These are phyloP conservation scores for Chlorella sp. DNA, from an alignment of 139 green algal genomes.

Conservation along the genomic window DNA sequence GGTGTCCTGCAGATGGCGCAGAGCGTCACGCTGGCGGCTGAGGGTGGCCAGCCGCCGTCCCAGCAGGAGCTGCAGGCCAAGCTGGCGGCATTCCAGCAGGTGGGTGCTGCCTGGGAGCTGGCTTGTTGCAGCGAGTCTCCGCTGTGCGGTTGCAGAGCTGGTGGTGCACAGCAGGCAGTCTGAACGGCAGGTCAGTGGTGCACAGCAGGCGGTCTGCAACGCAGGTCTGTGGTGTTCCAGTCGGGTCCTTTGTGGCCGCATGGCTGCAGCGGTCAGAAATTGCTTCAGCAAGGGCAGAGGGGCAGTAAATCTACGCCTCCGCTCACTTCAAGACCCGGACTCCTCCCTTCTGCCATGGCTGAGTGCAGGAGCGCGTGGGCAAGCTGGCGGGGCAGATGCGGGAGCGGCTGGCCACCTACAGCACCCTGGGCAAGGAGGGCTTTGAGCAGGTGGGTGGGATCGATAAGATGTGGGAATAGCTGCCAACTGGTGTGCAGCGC, in stretches of 20 bases:
- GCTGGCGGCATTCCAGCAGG: constrained; percentile 19
- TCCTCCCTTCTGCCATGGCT: not conserved
- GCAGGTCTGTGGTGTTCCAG: too few relatives aligned
- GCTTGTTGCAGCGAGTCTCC: not conserved
- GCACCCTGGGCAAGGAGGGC: constrained; percentile 20
- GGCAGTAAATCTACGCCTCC: too few relatives aligned
- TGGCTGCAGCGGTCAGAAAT: too few relatives aligned
- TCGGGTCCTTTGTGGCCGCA: too few relatives aligned
- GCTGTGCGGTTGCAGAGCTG: too few relatives aligned
- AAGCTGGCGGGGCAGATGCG: constrained; percentile 49
- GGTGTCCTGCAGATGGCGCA: constrained; percentile 34
- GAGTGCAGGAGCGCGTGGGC: constrained; percentile 36
- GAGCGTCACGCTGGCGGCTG: constrained; percentile 34
- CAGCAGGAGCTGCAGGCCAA: constrained; percentile 37
- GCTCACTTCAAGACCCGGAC: too few relatives aligned
- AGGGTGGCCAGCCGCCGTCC: not conserved
- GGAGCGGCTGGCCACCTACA: constrained; percentile 30
- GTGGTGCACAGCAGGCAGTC: too few relatives aligned
- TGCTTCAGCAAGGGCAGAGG: too few relatives aligned
- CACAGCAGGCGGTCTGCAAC: too few relatives aligned
- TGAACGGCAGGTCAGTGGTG: too few relatives aligned
- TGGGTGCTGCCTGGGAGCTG: not conserved
- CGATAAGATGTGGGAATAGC: too few relatives aligned
- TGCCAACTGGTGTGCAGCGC: too few relatives aligned
- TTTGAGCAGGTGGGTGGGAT: constrained; percentile 16